These are phyloP conservation scores for Fusarium sp. DNA, from an alignment of 2,329 filamentous ascomycete species.

Conservation along the genomic window DNA sequence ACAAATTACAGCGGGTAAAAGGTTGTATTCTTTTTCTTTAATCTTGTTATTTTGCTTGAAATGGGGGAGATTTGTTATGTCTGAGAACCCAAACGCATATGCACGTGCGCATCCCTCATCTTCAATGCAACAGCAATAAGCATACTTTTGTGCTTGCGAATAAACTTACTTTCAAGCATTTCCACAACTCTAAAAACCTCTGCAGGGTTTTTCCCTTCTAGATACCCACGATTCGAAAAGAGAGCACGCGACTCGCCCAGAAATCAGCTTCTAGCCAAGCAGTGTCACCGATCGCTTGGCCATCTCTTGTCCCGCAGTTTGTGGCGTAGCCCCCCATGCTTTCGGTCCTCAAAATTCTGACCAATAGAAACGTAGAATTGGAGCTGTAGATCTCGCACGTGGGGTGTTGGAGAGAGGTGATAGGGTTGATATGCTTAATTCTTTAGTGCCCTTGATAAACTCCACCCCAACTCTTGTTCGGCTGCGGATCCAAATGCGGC, in stretches of 20 bases:
- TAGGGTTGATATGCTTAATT: slow-evolving; percentile 36
- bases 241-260: slow-evolving; percentile 27
- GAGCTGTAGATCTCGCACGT: slow-evolving; percentile 21
- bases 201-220: neutral
- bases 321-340: slow-evolving; percentile 15
- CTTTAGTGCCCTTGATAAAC: slow-evolving; percentile 1
- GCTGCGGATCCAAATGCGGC: slow-evolving; percentile 2
- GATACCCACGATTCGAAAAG: neutral
- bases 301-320: slow-evolving; percentile 18
- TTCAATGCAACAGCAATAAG: slow-evolving; percentile 4
- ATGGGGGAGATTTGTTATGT: neutral
- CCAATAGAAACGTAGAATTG: neutral
- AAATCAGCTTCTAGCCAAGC: slow-evolving; percentile 18
- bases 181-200: neutral
- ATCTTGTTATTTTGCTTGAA: neutral
- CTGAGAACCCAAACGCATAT: neutral
- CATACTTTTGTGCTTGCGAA: neutral
- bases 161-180: slow-evolving; percentile 12
- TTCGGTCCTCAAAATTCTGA: too few species aligned
- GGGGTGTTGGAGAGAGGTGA: slow-evolving; percentile 17
- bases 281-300: slow-evolving; percentile 10
- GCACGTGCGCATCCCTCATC: slow-evolving; percentile 7
- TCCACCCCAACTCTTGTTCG: neutral
- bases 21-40: neutral
- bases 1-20: neutral